Percentiles rank a stretch among this genome's conserved stretches.
Evolutionary conservation across 257 asterid genomes (phyloP).

Genomic region (Ilex aquifolium): DNA sequence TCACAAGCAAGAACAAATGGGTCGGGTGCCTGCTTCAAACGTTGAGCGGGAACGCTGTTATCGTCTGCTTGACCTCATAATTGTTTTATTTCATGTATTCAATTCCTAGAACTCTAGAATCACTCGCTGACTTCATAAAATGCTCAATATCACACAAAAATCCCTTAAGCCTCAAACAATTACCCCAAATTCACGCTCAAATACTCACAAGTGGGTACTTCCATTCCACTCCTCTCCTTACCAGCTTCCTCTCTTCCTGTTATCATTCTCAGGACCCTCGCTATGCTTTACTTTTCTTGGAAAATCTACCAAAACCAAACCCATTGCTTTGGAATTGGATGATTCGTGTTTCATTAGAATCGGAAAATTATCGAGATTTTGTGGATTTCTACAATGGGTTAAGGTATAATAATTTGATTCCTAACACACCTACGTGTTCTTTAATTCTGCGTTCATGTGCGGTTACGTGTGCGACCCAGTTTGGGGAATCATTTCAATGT

Average conservation of each 20-base stretch:
- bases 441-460: conserved; percentile 24
- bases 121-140: background rate
- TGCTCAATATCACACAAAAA: background rate
- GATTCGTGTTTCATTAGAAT: conserved; percentile 18
- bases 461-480: background rate
- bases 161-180: background rate
- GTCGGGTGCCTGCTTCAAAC: too few species aligned
- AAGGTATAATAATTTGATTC: conserved; percentile 17
- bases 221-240: conserved; percentile 11
- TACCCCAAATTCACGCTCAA: conserved; percentile 29
- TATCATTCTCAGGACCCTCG: conserved; percentile 6
- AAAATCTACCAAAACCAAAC: conserved; percentile 9
- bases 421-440: conserved; percentile 8
- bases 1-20: too few species aligned
- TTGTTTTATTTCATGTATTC: background rate
- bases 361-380: conserved; percentile 9
- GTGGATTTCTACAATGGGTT: conserved; percentile 15
- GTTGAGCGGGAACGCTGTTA: too few species aligned
- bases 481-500: conserved; percentile 23
- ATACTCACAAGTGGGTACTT: conserved; percentile 20
- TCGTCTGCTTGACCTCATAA: too few species aligned
- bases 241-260: conserved; percentile 15
- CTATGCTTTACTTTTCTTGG: conserved; percentile 13
- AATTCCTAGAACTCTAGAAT: background rate
- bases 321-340: conserved; percentile 20